Evolutionary conservation across 306 rosid genomes (phyloP), one percentile per base, ranked within the genome.

Genomic region (Vicia villosa): DNA sequence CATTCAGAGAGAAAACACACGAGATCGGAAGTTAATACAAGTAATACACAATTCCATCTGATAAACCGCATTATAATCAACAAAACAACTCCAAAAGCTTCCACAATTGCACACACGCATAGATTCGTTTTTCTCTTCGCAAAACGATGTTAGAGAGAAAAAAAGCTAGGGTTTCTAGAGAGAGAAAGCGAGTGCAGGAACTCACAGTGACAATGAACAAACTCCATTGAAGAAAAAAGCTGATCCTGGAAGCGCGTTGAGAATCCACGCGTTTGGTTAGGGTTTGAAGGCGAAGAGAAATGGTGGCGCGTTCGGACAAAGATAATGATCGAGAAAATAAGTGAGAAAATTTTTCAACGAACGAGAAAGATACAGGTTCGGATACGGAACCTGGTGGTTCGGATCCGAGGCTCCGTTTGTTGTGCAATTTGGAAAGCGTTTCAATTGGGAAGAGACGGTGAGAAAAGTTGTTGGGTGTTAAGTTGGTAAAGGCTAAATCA

Each of bases 271-370:
- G 22, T 7, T n/a, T n/a, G 68, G 75, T 86, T 66, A 77, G 98
- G 96, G 84, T 84, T 87, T 78, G 20, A 34, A 34, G 38, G 38
- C 1, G 10, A 7, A 34, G 38, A 60, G 74, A 45, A 50, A 78
- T 36, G 59, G 80, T 50, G 77, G 79, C 62, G 76, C 62, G 74
- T 72, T 81, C 36, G 79, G 83, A 87, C 83, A 79, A 73, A 83
- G 85, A 83, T 77, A 83, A 79, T 84, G 96, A 86, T 92, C 86
- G 92, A 86, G 83, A 80, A 83, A 81, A 50, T 50, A 84, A 78
- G 96, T 50, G 70, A 82, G 83, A 87, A 56, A 87, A 80, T 70
- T 84, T 51, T 89, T 87, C 97, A 92, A 89, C 92, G 92, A 87
- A 86, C 94, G 69, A 83, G 42, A 82, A 81, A 51, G 70, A 37